Conservation (phyloP, 192 early-diverging fungal genomes). For the Coemansia javaensis region DNA sequence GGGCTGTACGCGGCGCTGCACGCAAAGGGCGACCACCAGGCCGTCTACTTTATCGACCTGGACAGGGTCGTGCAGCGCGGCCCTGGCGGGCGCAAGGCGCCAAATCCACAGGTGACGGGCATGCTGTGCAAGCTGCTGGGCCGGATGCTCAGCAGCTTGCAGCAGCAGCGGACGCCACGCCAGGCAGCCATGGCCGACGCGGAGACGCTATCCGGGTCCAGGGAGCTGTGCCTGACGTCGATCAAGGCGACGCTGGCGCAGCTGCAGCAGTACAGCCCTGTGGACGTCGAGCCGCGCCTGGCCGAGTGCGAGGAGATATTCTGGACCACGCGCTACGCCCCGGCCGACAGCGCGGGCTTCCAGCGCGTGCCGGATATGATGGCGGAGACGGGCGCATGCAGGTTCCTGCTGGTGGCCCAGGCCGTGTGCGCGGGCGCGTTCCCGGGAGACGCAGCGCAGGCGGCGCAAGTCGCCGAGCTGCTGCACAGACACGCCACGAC, state of each 20-base stretch:
- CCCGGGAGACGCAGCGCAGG: neutral
- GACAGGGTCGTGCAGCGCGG: neutral
- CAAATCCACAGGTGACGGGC: conserved; percentile 4
- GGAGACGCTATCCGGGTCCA: neutral
- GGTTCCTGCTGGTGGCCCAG: conserved; percentile 5
- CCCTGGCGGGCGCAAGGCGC: neutral
- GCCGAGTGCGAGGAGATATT: conserved; percentile 6
- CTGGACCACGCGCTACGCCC: neutral
- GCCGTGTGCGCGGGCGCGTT: conserved; percentile 7
- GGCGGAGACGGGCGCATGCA: neutral
- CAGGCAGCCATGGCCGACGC: neutral
- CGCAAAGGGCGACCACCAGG: neutral
- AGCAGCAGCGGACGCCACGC: neutral
- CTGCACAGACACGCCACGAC: conserved; percentile 10
- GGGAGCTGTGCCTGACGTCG: conserved; percentile 9
- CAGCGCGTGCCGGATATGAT: neutral
- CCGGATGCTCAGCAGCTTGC: neutral
- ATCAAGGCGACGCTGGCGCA: conserved; percentile 15
- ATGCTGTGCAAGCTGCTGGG: conserved; percentile 16
- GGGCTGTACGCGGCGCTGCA: conserved; percentile 9
- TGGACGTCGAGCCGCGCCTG: neutral
- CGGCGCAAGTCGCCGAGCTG: neutral
- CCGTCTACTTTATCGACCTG: conserved; percentile 15
- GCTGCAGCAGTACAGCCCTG: conserved; percentile 4
- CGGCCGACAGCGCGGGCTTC: neutral